Base-by-base conservation (phyloP, 2,329 filamentous ascomycete genomes). In the Thelonectria olida region DNA sequence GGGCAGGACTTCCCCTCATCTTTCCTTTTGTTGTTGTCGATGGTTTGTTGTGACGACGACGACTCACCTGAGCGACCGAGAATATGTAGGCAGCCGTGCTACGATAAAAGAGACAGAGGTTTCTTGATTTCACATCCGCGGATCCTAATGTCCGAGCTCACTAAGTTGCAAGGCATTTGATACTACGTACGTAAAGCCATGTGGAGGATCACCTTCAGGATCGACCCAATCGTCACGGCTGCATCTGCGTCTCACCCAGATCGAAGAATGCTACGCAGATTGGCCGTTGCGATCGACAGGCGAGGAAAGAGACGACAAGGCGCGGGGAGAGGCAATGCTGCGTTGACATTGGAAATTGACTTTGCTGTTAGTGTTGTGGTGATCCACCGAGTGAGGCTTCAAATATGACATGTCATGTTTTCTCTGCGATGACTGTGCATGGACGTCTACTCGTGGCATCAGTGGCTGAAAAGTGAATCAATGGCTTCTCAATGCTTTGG, bases 351-450 rank as follows among this genome's bases (percentile, higher is more conserved):
- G 12, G 7, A 10, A 34, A 34, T 10, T 34, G 12, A 34, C 12
- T 9, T 15, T 2, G 4, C 31, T 34, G 9, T 34, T 45, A 45
- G 42, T 27, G 22, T 17, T 13, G 13, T 27, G 12, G 42, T 17
- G 42, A 45, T 45, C 42, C 22, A 45, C 42, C 13, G 12, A n/a
- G 9, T 45, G 42, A 45, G 22, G 22, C 42, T 45, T 25, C 42
- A n/a, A 45, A 45, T 25, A 45, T 22, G 42, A 45, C 42, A 45
- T 25, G 42, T 45, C 42, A 45, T 45, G 20, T 45, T 45, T 45
- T n/a, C 42, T 45, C 20, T 15, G 42, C 22, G 23, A 45, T 2
- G 20, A 22, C 23, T 13, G 42, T n/a, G 42, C 42, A 10, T 10
- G 42, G 6, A 5, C 15, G 42, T n/a, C 13, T 22, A n/a, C 27